Conservation (phyloP, 768 basidiomycete species). For the Rubroboletus satanas region DNA sequence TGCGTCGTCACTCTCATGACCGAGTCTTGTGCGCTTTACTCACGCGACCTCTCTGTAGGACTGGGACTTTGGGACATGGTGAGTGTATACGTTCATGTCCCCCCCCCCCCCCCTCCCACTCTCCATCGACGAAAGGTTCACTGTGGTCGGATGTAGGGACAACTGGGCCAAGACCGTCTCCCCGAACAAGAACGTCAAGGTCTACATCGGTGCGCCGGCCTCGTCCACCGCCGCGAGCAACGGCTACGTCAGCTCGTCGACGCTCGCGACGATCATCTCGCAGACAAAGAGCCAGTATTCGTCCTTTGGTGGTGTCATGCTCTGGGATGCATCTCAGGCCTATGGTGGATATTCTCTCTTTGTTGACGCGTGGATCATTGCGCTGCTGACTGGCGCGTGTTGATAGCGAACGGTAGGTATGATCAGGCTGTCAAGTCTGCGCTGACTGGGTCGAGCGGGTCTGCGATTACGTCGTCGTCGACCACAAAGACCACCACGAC, state of each 20-base stretch:
- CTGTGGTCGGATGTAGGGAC: constrained; percentile 32
- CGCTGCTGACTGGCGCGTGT: background rate
- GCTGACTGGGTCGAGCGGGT: constrained; percentile 22
- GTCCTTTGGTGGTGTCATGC: constrained; percentile 44
- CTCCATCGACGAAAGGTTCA: background rate
- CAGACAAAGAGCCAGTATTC: constrained; percentile 35
- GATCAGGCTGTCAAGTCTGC: constrained; percentile 42
- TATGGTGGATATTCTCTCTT: constrained; percentile 28
- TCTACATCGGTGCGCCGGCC: constrained; percentile 47
- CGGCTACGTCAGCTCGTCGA: constrained; percentile 38
- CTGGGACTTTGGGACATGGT: constrained; percentile 43
- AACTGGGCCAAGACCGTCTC: constrained; percentile 43
- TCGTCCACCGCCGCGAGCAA: constrained; percentile 37
- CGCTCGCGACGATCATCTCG: constrained; percentile 32
- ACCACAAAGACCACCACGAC: background rate
- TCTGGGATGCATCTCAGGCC: constrained; percentile 46
- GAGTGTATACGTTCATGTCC: background rate
- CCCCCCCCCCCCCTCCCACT: background rate
- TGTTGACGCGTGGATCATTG: background rate
- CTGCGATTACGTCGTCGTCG: constrained; percentile 1
- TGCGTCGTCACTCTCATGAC: constrained; percentile 14
- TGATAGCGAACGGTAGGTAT: constrained; percentile 40
- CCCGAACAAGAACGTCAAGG: constrained; percentile 43
- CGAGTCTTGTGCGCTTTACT: background rate
- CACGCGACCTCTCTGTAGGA: constrained; percentile 32